Percentiles rank a stretch among this genome's conserved stretches.
These are phyloP conservation scores for Thelephora ganbajun DNA, from an alignment of 768 basidiomycete genomes.

Conservation along the genomic window DNA sequence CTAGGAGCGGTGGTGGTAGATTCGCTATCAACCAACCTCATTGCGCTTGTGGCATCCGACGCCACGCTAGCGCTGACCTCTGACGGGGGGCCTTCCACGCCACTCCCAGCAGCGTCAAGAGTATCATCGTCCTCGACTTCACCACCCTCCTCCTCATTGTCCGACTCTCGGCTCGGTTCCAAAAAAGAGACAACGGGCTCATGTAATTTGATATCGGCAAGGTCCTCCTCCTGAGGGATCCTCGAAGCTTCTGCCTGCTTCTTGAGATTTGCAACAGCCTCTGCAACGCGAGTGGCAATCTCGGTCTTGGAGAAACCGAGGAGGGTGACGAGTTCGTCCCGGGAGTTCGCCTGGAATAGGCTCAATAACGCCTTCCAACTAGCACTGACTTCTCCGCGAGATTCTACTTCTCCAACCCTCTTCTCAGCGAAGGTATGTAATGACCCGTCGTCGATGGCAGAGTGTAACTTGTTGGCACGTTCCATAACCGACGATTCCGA, in stretches of 20 bases:
- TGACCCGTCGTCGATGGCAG: slow-evolving; percentile 40
- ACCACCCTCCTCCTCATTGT: slow-evolving; percentile 27
- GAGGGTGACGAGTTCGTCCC: slow-evolving; percentile 80
- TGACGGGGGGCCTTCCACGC: slow-evolving; percentile 53
- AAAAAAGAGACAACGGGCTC: slow-evolving; percentile 78
- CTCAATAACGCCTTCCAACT: slow-evolving; percentile 84
- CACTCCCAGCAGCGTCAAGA: slow-evolving; percentile 14
- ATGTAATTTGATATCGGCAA: slow-evolving; percentile 30
- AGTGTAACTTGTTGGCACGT: slow-evolving; percentile 53
- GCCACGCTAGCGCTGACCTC: slow-evolving; percentile 54
- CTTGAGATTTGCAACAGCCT: slow-evolving; percentile 69
- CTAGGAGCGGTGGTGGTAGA: slow-evolving; percentile 80
- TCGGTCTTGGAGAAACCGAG: slow-evolving; percentile 90
- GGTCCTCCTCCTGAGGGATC: slow-evolving; percentile 19
- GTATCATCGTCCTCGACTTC: slow-evolving; percentile 23
- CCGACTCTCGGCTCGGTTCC: slow-evolving; percentile 47
- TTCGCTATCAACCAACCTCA: slow-evolving; percentile 50
- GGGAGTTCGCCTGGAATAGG: slow-evolving; percentile 78
- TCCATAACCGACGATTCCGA: slow-evolving; percentile 67
- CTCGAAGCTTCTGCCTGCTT: slow-evolving; percentile 20
- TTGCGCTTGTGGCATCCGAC: slow-evolving; percentile 41
- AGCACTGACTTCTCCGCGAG: slow-evolving; percentile 22
- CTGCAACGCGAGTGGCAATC: slow-evolving; percentile 62
- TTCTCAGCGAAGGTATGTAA: slow-evolving; percentile 61
- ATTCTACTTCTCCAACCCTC: slow-evolving; percentile 19